A percentile compares a stretch with the other conserved stretches of the same genome.
Evolutionary conservation across 2,329 filamentous ascomycete genomes (phyloP).

Genomic region (Pyricularia sp.): DNA sequence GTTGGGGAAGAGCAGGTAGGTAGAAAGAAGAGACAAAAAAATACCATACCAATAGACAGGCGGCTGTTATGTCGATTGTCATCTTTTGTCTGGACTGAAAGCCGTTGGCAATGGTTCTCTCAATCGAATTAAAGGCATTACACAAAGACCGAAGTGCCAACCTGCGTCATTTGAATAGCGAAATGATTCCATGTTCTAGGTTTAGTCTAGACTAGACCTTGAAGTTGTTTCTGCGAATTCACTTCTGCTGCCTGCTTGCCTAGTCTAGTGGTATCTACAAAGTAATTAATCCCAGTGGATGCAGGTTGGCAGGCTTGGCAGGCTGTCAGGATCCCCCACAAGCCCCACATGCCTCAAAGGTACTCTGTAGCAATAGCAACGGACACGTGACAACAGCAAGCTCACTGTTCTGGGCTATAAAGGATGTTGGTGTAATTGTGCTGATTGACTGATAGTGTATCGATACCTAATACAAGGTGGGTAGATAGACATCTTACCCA

Average conservation of each 20-base stretch:
- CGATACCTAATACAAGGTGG: no score
- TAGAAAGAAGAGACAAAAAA: not conserved
- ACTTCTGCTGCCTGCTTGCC: no score
- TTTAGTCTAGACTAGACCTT: no score
- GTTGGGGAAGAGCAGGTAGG: no score
- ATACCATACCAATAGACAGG: not conserved
- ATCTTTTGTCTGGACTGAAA: not conserved
- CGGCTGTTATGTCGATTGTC: not conserved
- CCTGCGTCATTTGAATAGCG: not conserved
- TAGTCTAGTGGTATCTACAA: no score
- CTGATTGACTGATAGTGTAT: not conserved
- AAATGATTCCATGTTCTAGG: not conserved
- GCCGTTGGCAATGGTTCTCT: not conserved
- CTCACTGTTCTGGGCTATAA: no score
- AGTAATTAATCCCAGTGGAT: no score
- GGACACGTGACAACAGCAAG: not conserved
- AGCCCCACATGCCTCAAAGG: not conserved
- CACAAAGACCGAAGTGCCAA: not conserved
- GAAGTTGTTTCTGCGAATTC: not conserved
- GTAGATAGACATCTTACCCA: not conserved
- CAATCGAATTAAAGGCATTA: not conserved
- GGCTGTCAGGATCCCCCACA: not conserved
- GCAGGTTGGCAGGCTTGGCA: not conserved
- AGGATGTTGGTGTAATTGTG: not conserved
- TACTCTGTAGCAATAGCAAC: not conserved